Evolutionary conservation across 2,329 filamentous ascomycete species (phyloP), one percentile per base, ranked within the genome.

Genomic region (Onygenales sp.): DNA sequence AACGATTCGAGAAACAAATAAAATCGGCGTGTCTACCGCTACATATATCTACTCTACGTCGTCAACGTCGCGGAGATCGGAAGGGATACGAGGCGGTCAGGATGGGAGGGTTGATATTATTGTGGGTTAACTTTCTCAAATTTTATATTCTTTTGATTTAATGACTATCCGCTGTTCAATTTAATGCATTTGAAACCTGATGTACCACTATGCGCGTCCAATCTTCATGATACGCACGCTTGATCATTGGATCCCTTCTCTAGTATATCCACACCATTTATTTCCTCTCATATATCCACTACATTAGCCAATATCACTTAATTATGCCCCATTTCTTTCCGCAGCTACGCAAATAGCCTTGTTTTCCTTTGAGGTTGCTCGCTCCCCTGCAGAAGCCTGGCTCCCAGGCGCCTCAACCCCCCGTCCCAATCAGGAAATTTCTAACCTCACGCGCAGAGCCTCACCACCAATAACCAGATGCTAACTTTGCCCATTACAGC

Each of bases 21-120:
- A 80, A 53, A 73, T 77, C 17, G 77, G 77, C 27, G 71, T 70
- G 54, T 63, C 75, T 10, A 71, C 67, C 2, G 70, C 72, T 5
- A 77, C 75, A 0, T 82, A 80, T 57, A 62, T 80, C 52, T 71
- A 74, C 51, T 72, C 74, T 3, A 58, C 61, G 46, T 57, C 63
- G 17, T 50, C 42, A 27, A 36, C 27, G 14, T 34, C 47, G 1
- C 44, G 33, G 17, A 27, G 43, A 14, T 17, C 55, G 14, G 40
- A 7, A 34, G 44, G 36, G 4, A 34, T 31, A n/a, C 39, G 40
- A 34, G 42, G 52, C 36, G 52, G 52, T 48, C 52, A 46, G 13
- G 53, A 58, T 33, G 58, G 58, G 14, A 68, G 77, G 44, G 61
- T 81, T 47, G 77, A 80, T 63, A 63, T 77, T 34, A 58, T 64